These are phyloP conservation scores for Phaeosphaeriaceae sp. DNA, from an alignment of 2,329 filamentous ascomycete species.

Conservation along the genomic window DNA sequence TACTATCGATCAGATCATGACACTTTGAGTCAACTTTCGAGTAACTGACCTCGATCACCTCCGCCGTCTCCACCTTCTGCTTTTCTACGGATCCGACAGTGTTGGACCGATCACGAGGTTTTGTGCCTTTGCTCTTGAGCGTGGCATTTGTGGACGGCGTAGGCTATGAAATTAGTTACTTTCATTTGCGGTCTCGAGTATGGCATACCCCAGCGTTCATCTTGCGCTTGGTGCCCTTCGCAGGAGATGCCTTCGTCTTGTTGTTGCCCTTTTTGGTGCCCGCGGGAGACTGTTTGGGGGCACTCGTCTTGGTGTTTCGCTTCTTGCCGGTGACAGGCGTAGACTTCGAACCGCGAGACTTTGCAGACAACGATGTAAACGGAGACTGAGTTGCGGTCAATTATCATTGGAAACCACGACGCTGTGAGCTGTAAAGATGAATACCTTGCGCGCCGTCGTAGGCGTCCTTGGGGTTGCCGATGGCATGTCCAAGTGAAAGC, in stretches of 20 bases:
- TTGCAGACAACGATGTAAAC: neutral
- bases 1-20: neutral
- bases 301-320: neutral
- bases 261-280: neutral
- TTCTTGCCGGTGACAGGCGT: neutral
- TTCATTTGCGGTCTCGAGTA: too few species aligned
- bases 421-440: neutral
- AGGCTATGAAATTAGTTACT: neutral
- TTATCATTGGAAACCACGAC: neutral
- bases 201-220: constrained; percentile 12
- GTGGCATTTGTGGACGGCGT: neutral
- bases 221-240: constrained; percentile 12
- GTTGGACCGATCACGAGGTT: neutral
- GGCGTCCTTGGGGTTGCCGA: neutral
- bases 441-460: neutral
- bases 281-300: neutral
- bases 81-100: constrained; percentile 5
- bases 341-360: neutral
- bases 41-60: constrained; percentile 7
- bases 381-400: neutral
- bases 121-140: neutral
- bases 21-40: neutral
- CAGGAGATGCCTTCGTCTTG: neutral
- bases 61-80: neutral
- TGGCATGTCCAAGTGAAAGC: neutral